Evolutionary conservation across 2,329 filamentous ascomycete species (phyloP).

Genomic region (Chaetomiaceae sp.): DNA sequence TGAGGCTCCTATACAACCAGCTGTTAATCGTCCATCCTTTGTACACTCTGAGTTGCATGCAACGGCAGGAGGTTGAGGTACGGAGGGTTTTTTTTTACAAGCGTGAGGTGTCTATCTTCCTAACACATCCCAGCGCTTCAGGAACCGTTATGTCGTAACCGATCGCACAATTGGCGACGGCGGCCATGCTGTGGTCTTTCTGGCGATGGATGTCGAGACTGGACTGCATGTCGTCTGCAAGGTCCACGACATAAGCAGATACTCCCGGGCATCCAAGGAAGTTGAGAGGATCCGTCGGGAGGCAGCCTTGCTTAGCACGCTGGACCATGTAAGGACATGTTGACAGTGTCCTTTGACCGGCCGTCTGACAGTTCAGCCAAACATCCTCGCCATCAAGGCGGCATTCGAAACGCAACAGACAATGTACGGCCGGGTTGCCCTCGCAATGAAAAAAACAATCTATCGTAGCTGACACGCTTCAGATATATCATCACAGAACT

Average conservation of each 20-base stretch:
- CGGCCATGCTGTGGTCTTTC: conserved; percentile 48
- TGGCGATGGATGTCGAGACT: conserved; percentile 49
- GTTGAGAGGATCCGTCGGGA: conserved; percentile 44
- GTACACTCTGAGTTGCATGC: conserved; percentile 26
- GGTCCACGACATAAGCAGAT: conserved; percentile 43
- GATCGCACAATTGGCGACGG: conserved; percentile 51
- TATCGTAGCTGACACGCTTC: conserved; percentile 6
- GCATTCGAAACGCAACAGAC: conserved; percentile 46
- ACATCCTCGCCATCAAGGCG: conserved; percentile 49
- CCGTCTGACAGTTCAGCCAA: conserved; percentile 39
- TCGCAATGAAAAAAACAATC: not conserved
- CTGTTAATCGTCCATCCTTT: conserved; percentile 7
- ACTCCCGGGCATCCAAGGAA: conserved; percentile 25
- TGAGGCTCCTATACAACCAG: conserved; percentile 36
- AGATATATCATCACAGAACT: conserved; percentile 56
- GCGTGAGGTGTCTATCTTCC: not conserved
- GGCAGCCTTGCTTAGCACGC: conserved; percentile 47
- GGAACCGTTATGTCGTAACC: conserved; percentile 45
- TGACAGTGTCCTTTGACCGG: not conserved
- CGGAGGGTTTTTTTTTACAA: conserved; percentile 7
- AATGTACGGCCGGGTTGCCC: conserved; percentile 35
- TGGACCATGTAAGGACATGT: conserved; percentile 46
- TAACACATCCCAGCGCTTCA: conserved; percentile 39
- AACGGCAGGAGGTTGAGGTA: conserved; percentile 36
- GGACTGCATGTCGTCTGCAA: conserved; percentile 66